phyloP scores from a whole-genome alignment of 2,329 filamentous ascomycete genomes.

The Capronia americana region DNA sequence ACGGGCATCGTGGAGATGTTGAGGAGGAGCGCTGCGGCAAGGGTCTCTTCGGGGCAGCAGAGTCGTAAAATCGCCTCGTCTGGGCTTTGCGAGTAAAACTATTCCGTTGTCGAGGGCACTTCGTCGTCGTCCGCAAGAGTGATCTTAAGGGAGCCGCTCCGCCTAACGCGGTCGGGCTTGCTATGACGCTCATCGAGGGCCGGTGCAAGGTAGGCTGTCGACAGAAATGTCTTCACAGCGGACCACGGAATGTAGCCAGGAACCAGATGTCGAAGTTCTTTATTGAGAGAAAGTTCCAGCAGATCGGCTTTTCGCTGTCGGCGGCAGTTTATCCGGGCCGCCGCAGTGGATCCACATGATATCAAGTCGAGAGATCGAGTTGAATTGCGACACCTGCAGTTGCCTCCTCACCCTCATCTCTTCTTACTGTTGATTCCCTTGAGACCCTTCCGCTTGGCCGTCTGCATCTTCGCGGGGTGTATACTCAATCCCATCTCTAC shows the following conservation, averaged over 20 bases:
- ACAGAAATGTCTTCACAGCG: neutral
- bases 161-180: slow-evolving; percentile 46
- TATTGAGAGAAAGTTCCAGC: neutral
- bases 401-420: neutral
- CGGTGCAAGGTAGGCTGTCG: neutral
- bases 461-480: neutral
- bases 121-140: slow-evolving; percentile 50
- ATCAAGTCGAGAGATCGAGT: neutral
- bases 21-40: slow-evolving; percentile 38
- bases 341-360: neutral
- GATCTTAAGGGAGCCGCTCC: slow-evolving; percentile 48
- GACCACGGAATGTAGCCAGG: neutral
- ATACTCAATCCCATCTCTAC: neutral
- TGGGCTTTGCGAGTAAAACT: slow-evolving; percentile 45
- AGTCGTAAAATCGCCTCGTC: slow-evolving; percentile 47
- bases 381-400: slow-evolving; percentile 5
- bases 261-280: neutral
- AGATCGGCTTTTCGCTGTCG: slow-evolving; percentile 1
- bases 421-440: neutral
- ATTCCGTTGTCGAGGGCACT: slow-evolving; percentile 48
- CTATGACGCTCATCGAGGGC: slow-evolving; percentile 48
- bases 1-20: slow-evolving; percentile 2
- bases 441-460: neutral
- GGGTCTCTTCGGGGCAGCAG: slow-evolving; percentile 40
- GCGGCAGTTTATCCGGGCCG: neutral